Evolutionary conservation across 345 rosid genomes (phyloP), one percentile per base, ranked within the genome.

Genomic region (Ricinus communis): DNA sequence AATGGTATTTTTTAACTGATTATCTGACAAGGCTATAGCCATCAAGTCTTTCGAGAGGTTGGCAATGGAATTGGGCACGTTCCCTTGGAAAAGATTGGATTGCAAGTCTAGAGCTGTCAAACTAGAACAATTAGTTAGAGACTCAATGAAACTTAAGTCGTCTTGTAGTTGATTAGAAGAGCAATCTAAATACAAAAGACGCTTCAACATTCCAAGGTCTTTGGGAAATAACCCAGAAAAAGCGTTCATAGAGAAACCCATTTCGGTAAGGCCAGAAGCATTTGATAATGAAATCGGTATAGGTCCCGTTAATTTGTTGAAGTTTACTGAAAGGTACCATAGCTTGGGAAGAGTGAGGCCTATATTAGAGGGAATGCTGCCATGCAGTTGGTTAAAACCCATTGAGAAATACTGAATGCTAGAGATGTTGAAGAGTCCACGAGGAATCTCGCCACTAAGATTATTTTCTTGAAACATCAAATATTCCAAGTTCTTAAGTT

Each of bases 371-470:
- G 75, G 80, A 38, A 80, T 57, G 12, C 9, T 45, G 30, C 83
- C 77, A 2, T 76, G 68, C 12, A 80, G 60, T 16, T 69, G 70
- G 62, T 80, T 76, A 25, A 38, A 28, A 19, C 27, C 16, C 10
- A 69, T 64, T 1, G 45, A 13, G 22, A 74, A 52, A 2, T 7
- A 21, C 40, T 63, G 30, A 4, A 72, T 19, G 62, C 4, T 59
- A n/a, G 80, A 80, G 59, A 76, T 51, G 19, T 76, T 80, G 45
- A 40, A 72, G 4, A 76, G 47, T 0, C 77, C 57, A 43, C 31
- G 8, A 27, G 78, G 78, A 51, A 74, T 74, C 24, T 30, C n/a
- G 16, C 78, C 78, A 30, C 49, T 51, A 4, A 80, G 31, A 11
- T 4, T 22, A 21, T 80, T 80, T 1, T 33, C 70, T 28, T 8